These are phyloP conservation scores for Colletotrichum shisoi DNA, from an alignment of 2,329 filamentous ascomycete species.

Conservation along the genomic window DNA sequence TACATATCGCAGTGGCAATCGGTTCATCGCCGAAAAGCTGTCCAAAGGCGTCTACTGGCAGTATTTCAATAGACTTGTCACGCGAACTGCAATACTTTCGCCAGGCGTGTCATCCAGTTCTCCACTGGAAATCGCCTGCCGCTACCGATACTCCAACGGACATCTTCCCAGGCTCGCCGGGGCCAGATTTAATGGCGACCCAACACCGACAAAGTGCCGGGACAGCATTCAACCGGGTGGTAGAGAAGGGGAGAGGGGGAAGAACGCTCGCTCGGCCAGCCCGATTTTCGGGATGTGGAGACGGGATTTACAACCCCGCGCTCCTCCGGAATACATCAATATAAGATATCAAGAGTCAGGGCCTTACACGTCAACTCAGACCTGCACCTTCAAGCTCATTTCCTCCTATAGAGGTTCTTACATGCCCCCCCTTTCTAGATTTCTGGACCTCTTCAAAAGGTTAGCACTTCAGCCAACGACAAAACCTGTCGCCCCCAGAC, in stretches of 20 bases:
- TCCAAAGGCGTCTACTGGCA: background rate
- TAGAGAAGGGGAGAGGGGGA: constrained; percentile 7
- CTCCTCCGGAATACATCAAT: constrained; percentile 16
- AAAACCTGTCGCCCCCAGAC: constrained; percentile 18
- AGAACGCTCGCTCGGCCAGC: constrained; percentile 25
- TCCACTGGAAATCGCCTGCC: constrained; percentile 6
- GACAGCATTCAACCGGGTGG: constrained; percentile 37
- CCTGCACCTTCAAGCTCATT: background rate
- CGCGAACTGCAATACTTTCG: constrained; percentile 4
- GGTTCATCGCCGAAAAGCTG: background rate
- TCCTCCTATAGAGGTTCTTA: background rate
- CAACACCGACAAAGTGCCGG: constrained; percentile 21
- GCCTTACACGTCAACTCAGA: background rate
- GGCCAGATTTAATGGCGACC: background rate
- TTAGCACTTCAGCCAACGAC: background rate
- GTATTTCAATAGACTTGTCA: background rate
- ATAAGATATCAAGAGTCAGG: background rate
- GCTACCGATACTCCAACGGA: constrained; percentile 1
- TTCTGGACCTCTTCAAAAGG: constrained; percentile 5
- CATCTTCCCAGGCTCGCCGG: background rate
- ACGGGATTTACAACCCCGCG: constrained; percentile 37
- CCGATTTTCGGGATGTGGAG: constrained; percentile 37
- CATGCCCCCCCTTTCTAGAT: constrained; percentile 18
- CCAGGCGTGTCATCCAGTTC: constrained; percentile 8
- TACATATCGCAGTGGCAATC: background rate